phyloP scores from a whole-genome alignment of 73 alveolate species.

The Tetrahymena elliotti region DNA sequence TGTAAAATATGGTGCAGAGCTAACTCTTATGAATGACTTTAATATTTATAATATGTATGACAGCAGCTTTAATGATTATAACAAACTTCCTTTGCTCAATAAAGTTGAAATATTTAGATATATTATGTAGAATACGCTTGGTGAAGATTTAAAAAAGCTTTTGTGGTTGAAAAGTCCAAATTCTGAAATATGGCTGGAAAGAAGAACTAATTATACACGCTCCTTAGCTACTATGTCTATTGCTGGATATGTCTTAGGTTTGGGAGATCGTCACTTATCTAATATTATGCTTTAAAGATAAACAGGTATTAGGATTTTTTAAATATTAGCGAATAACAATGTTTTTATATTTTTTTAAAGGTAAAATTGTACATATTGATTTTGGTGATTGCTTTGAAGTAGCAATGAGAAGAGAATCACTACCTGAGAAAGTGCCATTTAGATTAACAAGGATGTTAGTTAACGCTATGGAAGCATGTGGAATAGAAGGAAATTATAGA shows the following conservation, averaged over 20 bases:
- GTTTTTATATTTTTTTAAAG: background rate
- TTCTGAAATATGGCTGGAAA: constrained; percentile 92
- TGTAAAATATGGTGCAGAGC: constrained; percentile 74
- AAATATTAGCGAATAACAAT: background rate
- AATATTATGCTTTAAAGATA: constrained; percentile 94
- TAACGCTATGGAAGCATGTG: constrained; percentile 97
- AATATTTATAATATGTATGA: constrained; percentile 52
- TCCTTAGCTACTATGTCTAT: constrained; percentile 95
- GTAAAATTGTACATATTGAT: constrained; percentile 90
- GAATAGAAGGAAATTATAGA: constrained; percentile 97
- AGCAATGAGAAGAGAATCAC: constrained; percentile 95
- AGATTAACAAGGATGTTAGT: constrained; percentile 97
- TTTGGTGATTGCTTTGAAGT: constrained; percentile 98
- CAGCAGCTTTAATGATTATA: constrained; percentile 16
- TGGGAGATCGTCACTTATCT: constrained; percentile 99
- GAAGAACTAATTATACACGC: constrained; percentile 93
- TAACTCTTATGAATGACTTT: constrained; percentile 68
- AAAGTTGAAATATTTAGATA: constrained; percentile 87
- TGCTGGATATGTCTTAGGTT: constrained; percentile 98
- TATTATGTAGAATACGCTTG: constrained; percentile 83
- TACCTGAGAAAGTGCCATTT: constrained; percentile 98
- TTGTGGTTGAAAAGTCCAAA: constrained; percentile 88
- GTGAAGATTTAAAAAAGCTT: constrained; percentile 88
- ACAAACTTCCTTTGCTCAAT: constrained; percentile 66
- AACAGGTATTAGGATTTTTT: constrained; percentile 42